Evolutionary conservation across 352 stramenopile genomes (phyloP), one percentile per base, ranked within the genome.

Genomic region (Chrysophaeum taylorii): DNA sequence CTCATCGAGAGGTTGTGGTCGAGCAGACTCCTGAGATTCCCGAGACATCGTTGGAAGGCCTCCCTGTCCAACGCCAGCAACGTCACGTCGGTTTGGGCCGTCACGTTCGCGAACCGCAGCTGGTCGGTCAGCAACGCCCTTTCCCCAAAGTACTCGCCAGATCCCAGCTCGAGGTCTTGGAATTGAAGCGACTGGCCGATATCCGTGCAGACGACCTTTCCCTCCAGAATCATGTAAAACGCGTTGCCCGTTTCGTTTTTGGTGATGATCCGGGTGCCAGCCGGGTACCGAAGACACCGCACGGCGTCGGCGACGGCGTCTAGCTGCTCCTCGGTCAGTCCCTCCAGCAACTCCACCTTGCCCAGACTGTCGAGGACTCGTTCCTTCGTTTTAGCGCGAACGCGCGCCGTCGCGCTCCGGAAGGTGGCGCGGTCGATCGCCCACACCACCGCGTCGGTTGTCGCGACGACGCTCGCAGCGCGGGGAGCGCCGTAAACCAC

Each of bases 101-200:
- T 85, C 16, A 88, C 75, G 72, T 84, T 86, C 18, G 79, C 79
- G 29, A 71, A 73, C 48, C 79, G 89, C 0, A 90, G 91, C 74
- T 98, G 90, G 45, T 94, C 93, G 21, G 85, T 89, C 0, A 97
- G 79, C 43, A 97, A 78, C 33, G 92, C 92, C n/a, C 92, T 85
- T 77, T 98, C 92, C 33, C 92, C 92, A 79, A 98, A 98, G 79
- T 92, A 97, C 74, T 97, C 90, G 5, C 92, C 91, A 5, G 88
- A 89, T 29, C 84, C 84, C 15, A 97, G 79, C 42, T 79, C 74
- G 63, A 87, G 78, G 77, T 92, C 83, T 87, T 87, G 82, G 88
- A 85, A 81, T 78, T 93, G 72, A 69, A 80, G 75, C 31, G 79
- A 76, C 23, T 66, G 70, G 16, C 77, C 78, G 71, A 85, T 81